Evolutionary conservation across 495 filamentous ascomycete species (phyloP), one percentile per base, ranked within the genome.

Genomic region (Parathielavia hyrcaniae): DNA sequence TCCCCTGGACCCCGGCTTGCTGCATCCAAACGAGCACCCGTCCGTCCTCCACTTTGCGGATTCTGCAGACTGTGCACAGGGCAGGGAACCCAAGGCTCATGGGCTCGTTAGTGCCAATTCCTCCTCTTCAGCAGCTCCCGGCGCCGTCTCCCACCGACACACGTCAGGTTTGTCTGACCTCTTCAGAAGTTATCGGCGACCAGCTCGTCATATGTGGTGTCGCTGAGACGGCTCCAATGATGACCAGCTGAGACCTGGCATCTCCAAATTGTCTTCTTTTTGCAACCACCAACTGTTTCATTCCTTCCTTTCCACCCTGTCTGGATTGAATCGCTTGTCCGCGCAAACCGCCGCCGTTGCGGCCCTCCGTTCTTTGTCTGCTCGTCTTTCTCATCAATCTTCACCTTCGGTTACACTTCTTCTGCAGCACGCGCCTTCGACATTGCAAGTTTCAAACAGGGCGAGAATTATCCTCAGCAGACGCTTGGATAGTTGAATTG

Each of bases 231-330:
- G 30, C 35, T 26, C 10, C 16, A 41, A 39, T 23, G 30, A 59
- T 53, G 57, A 26, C 13, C 7, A 17, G 26, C 26, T 58, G 43
- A 58, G 39, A 19, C 19, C 40, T 20, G 50, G 32, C 0, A 53
- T 38, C 49, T 41, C 35, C 2, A 11, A 41, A 13, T 40, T 40
- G 17, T 40, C 35, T 47, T 35, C n/a, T 38, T 23, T n/a, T 53
- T 20, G n/a, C 41, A 17, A 14, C 47, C 23, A 30, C 57, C 40
- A 47, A 59, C 41, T 47, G 26, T 36, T 23, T 14, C n/a, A 26
- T 59, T 52, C 49, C 38, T 48, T 61, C 53, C 30, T 61, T 61
- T 61, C n/a, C 47, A 26, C 1, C n/a, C 40, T n/a, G 7, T 3
- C 11, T 12, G 20, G 20, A 47, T 44, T 22, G 40, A 47, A 39